Conservation (phyloP, 2,329 filamentous ascomycete genomes). For the Dothideomycetes sp. region DNA sequence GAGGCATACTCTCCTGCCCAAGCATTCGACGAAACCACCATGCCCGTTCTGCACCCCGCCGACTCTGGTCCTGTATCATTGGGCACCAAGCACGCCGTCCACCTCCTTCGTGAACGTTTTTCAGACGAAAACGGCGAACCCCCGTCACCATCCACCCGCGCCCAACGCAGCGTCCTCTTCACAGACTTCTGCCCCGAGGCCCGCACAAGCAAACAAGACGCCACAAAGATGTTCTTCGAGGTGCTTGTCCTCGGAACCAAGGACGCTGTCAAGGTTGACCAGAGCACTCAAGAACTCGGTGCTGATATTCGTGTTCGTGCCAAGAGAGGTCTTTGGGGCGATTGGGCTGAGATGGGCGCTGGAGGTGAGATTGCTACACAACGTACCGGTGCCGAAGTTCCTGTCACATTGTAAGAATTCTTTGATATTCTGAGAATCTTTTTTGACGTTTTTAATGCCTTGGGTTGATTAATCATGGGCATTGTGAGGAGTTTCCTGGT, state of each 20-base stretch:
- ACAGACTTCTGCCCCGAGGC: constrained; percentile 81
- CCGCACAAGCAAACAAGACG: constrained; percentile 74
- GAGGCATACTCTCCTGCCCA: constrained; percentile 30
- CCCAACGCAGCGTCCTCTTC: constrained; percentile 71
- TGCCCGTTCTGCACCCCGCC: constrained; percentile 65
- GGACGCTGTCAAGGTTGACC: constrained; percentile 94
- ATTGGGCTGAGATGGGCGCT: constrained; percentile 71
- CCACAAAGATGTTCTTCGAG: constrained; percentile 99
- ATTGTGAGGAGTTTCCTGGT: too few species aligned
- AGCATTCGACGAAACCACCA: constrained; percentile 70
- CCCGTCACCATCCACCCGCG: constrained; percentile 60
- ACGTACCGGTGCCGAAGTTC: constrained; percentile 5
- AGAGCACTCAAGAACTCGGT: constrained; percentile 58
- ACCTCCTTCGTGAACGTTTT: constrained; percentile 83
- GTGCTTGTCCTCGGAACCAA: constrained; percentile 92
- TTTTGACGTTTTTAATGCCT: too few species aligned
- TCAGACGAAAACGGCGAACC: constrained; percentile 51
- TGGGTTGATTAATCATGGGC: too few species aligned
- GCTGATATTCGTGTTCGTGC: constrained; percentile 74
- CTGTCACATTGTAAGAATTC: constrained; percentile 7
- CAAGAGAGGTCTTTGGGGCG: constrained; percentile 93
- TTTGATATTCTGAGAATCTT: too few species aligned
- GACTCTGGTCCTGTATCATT: constrained; percentile 81
- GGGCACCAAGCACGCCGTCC: constrained; percentile 90
- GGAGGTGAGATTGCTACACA: constrained; percentile 11